Evolutionary conservation across 805 yeast species (phyloP).

Genomic region (Hanseniaspora clermontiae): DNA sequence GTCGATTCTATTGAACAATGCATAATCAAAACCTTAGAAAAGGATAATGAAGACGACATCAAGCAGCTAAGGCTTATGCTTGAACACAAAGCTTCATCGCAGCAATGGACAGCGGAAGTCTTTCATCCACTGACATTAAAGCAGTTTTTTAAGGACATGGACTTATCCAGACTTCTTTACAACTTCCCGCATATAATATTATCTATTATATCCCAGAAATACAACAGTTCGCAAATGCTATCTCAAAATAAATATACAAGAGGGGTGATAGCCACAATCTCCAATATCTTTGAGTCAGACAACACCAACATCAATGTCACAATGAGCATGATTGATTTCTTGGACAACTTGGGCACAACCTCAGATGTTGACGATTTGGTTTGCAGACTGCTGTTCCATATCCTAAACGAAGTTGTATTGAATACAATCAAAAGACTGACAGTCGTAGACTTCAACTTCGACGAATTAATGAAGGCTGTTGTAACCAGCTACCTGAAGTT

Average conservation of each 20-base stretch:
- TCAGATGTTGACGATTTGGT: not conserved
- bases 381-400: constrained; percentile 2
- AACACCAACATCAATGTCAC: not conserved
- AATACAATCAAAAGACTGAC: not conserved
- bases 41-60: not conserved
- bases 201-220: not conserved
- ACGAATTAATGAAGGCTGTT: not conserved
- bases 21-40: not conserved
- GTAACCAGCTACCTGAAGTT: constrained; percentile 3
- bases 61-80: not conserved
- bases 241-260: not conserved
- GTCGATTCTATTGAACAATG: not conserved
- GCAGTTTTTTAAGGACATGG: not conserved
- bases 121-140: not conserved
- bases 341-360: not conserved
- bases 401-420: not conserved
- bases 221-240: not conserved
- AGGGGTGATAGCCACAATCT: not conserved
- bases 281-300: constrained; percentile 1
- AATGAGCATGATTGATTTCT: constrained; percentile 9
- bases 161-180: not conserved
- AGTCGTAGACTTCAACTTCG: not conserved
- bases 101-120: not conserved
- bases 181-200: constrained; percentile 1
- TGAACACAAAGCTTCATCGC: not conserved